Evolutionary conservation across 2,329 filamentous ascomycete species (phyloP).

Genomic region (Chaetomium strumarium): DNA sequence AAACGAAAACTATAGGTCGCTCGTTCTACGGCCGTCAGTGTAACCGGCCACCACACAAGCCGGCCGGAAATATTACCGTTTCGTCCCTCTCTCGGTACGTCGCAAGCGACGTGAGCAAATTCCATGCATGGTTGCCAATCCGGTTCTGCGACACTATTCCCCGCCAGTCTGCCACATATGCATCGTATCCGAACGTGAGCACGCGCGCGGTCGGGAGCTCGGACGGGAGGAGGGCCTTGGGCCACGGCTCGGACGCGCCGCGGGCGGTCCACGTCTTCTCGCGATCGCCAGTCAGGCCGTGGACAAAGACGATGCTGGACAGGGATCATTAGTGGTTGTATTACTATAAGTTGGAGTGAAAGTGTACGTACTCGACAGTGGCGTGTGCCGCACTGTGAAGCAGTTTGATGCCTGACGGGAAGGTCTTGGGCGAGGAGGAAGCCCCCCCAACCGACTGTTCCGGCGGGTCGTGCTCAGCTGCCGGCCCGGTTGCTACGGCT

Average conservation of each 20-base stretch:
- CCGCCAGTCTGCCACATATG: slow-evolving; percentile 9
- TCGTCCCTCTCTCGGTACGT: neutral
- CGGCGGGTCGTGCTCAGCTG: neutral
- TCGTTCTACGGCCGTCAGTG: slow-evolving; percentile 16
- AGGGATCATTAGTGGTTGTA: slow-evolving; percentile 1
- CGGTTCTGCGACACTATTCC: slow-evolving; percentile 1
- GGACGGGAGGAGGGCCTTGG: slow-evolving; percentile 26
- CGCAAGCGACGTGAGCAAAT: slow-evolving; percentile 6
- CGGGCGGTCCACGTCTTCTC: slow-evolving; percentile 30
- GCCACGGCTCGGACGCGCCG: slow-evolving; percentile 27
- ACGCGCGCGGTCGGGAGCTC: slow-evolving; percentile 27
- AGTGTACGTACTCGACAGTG: slow-evolving; percentile 15
- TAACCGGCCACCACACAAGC: no score
- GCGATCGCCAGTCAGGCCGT: slow-evolving; percentile 32
- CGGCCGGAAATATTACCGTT: neutral
- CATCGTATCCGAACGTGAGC: slow-evolving; percentile 32
- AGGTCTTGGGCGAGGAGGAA: slow-evolving; percentile 7
- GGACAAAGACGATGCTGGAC: slow-evolving; percentile 29
- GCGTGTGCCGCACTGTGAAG: slow-evolving; percentile 9
- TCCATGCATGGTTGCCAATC: slow-evolving; percentile 9
- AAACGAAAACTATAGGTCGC: slow-evolving; percentile 25
- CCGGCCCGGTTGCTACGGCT: slow-evolving; percentile 1
- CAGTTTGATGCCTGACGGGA: slow-evolving; percentile 18
- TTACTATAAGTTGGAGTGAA: neutral
- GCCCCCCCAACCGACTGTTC: neutral